These are phyloP conservation scores for Solanum sejunctum DNA, from an alignment of 257 asterid genomes.

Conservation along the genomic window DNA sequence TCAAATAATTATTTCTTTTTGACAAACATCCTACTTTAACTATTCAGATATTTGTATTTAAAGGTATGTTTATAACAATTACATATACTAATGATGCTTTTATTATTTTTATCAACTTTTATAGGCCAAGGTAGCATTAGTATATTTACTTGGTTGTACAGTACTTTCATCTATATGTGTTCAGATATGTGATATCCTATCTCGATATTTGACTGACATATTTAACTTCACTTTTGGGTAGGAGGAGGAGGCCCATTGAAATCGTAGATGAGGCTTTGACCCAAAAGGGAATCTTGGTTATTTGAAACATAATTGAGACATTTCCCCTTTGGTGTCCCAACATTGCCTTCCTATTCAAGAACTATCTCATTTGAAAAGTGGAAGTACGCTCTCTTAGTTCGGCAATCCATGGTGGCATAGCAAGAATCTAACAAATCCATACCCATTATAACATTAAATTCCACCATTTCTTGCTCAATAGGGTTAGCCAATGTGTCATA, in stretches of 20 bases:
- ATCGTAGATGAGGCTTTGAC: too few relatives aligned
- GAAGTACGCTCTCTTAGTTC: too few relatives aligned
- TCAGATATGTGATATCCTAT: neutral
- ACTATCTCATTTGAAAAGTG: too few relatives aligned
- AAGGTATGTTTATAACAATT: neutral
- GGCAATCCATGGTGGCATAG: too few relatives aligned
- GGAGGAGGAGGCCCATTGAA: conserved; percentile 99
- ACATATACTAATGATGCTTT: neutral
- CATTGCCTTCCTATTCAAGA: too few relatives aligned
- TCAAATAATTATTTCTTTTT: neutral
- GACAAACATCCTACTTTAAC: neutral
- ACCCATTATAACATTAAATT: too few relatives aligned
- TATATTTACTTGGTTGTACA: neutral
- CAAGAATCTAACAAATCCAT: too few relatives aligned
- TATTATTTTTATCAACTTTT: neutral
- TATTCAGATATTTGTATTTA: neutral
- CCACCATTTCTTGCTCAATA: too few relatives aligned
- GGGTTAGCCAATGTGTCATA: too few relatives aligned
- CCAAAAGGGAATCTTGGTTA: too few relatives aligned
- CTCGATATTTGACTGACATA: neutral
- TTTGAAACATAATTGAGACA: too few relatives aligned
- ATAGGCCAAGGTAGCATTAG: neutral
- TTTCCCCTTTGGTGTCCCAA: too few relatives aligned
- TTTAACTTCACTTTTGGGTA: conserved; percentile 14
- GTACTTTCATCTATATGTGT: neutral